Conservation (phyloP, 2,329 filamentous ascomycete genomes). For the Uncinocarpus reesii region DNA sequence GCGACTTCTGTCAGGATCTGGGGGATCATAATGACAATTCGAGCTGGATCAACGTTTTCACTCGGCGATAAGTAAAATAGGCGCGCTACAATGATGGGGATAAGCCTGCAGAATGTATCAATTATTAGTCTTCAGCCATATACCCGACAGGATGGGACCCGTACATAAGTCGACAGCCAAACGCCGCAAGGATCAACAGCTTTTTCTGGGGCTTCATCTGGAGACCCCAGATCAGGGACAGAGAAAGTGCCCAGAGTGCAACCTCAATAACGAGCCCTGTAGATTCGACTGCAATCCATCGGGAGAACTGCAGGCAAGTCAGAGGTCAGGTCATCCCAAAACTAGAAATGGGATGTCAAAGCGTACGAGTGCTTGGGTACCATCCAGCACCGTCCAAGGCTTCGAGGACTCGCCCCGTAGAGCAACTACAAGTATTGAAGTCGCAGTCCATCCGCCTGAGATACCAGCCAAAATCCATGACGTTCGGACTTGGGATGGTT, state of each 20-base stretch:
- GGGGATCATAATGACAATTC: not conserved
- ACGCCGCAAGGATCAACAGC: conserved; percentile 5
- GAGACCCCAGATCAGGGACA: conserved; percentile 12
- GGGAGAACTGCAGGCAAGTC: conserved; percentile 2
- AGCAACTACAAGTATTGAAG: conserved; percentile 2
- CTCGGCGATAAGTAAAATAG: conserved; percentile 3
- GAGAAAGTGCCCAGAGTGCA: conserved; percentile 9
- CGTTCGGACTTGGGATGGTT: conserved; percentile 1
- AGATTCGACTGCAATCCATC: conserved; percentile 3
- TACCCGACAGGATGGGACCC: not conserved
- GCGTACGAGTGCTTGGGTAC: conserved; percentile 11
- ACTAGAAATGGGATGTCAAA: not conserved
- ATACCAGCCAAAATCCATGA: conserved; percentile 4
- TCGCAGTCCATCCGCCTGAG: not conserved
- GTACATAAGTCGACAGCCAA: conserved; percentile 12
- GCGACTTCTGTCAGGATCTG: conserved; percentile 10
- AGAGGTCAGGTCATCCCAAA: not conserved
- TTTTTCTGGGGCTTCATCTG: conserved; percentile 11
- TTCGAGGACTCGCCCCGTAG: conserved; percentile 4
- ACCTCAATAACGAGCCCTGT: conserved; percentile 9
- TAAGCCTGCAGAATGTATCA: conserved; percentile 1
- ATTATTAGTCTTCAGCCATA: not conserved
- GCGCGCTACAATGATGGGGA: conserved; percentile 4
- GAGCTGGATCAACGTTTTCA: not conserved
- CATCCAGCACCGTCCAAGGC: conserved; percentile 12